These are phyloP conservation scores for Eimeria sp. DNA, from an alignment of 169 alveolate species.

Conservation along the genomic window DNA sequence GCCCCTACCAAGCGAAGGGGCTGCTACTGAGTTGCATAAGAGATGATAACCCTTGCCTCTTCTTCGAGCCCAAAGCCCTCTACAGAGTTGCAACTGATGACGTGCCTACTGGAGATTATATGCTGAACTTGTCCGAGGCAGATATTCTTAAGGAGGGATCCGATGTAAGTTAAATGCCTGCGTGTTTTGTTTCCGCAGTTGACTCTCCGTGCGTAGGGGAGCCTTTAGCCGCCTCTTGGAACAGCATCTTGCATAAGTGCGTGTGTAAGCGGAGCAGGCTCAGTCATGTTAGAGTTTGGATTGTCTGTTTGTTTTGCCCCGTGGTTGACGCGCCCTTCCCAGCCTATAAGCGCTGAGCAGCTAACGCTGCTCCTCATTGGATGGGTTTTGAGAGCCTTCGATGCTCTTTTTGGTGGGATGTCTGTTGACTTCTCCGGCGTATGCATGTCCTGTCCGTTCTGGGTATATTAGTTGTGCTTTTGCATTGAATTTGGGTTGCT, in stretches of 20 bases:
- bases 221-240: not conserved
- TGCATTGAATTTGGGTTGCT: not conserved
- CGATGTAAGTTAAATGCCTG: slow-evolving; percentile 84
- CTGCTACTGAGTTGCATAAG: slow-evolving; percentile 91
- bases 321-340: not conserved
- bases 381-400: not conserved
- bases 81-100: slow-evolving; percentile 98
- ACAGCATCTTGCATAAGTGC: not conserved
- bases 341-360: not conserved
- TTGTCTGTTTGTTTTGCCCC: not conserved
- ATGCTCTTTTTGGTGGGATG: not conserved
- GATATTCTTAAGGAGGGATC: slow-evolving; percentile 96
- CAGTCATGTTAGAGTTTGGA: too few species aligned
- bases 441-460: not conserved
- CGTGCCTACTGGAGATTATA: slow-evolving; percentile 95
- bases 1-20: slow-evolving; percentile 98
- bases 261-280: not conserved
- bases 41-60: slow-evolving; percentile 96
- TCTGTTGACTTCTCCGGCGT: not conserved
- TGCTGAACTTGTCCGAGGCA: slow-evolving; percentile 96
- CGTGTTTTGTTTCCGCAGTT: not conserved
- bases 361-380: not conserved
- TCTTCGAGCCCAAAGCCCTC: slow-evolving; percentile 98
- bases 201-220: too few species aligned
- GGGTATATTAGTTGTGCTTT: not conserved